Conservation (phyloP, 768 basidiomycete species). For the Leucosporidium yakuticum region DNA sequence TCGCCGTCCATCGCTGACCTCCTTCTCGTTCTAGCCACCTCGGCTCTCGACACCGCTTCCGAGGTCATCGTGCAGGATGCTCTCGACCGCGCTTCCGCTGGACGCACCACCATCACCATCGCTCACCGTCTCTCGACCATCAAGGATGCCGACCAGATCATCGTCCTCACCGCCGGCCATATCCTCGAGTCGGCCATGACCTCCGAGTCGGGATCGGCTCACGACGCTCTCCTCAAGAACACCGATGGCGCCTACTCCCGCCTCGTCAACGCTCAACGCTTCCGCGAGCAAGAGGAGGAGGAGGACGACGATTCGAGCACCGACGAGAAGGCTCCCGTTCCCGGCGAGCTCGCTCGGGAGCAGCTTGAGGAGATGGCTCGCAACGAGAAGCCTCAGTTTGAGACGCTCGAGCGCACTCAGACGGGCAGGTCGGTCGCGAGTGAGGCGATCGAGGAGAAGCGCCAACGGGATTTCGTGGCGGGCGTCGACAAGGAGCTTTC, state of each 20-base stretch:
- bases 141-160: conserved; percentile 45
- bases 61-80: conserved; percentile 49
- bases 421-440: conserved; percentile 32
- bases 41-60: conserved; percentile 47
- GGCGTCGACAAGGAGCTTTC: background rate
- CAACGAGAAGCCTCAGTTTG: conserved; percentile 31
- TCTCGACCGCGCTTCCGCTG: conserved; percentile 47
- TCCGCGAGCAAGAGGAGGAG: conserved; percentile 41
- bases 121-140: conserved; percentile 43
- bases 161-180: conserved; percentile 49
- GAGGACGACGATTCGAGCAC: conserved; percentile 5
- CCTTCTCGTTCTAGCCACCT: conserved; percentile 41
- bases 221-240: conserved; percentile 50
- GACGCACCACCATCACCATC: conserved; percentile 50
- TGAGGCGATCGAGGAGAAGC: conserved; percentile 18
- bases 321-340: conserved; percentile 6
- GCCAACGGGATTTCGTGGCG: conserved; percentile 14
- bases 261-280: conserved; percentile 70
- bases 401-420: conserved; percentile 24
- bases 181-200: conserved; percentile 40
- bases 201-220: conserved; percentile 12
- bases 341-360: conserved; percentile 16
- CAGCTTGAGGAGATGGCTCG: conserved; percentile 28
- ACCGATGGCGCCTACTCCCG: conserved; percentile 63
- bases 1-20: background rate